These are phyloP conservation scores for Candida methanosorbosa DNA, from an alignment of 805 yeast species.

Conservation along the genomic window DNA sequence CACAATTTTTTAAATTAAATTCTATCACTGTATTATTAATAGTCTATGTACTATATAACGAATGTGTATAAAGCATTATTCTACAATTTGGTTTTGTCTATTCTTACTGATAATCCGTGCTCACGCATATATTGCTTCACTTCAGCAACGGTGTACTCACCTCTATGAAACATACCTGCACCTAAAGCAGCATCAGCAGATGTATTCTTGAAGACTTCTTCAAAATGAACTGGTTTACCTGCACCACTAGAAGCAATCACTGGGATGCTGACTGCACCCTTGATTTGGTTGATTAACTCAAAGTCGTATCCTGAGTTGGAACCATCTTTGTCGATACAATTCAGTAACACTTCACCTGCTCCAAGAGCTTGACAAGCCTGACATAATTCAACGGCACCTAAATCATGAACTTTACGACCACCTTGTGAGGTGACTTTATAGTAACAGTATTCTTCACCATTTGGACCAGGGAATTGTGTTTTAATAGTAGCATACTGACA, in stretches of 20 bases:
- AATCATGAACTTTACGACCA: constrained; percentile 79
- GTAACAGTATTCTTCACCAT: constrained; percentile 84
- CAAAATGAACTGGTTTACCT: constrained; percentile 85
- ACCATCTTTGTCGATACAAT: constrained; percentile 97
- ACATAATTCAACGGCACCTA: constrained; percentile 88
- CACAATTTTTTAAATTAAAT: no score
- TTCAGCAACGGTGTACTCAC: constrained; percentile 79
- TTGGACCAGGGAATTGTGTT: constrained; percentile 68
- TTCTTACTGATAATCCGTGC: constrained; percentile 65
- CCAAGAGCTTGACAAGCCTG: constrained; percentile 87
- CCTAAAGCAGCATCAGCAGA: constrained; percentile 95
- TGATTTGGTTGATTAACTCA: constrained; percentile 74
- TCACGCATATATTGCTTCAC: constrained; percentile 63
- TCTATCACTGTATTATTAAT: background rate
- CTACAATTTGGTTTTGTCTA: constrained; percentile 29
- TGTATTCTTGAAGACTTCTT: constrained; percentile 76
- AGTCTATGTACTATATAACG: background rate
- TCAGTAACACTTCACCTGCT: constrained; percentile 90
- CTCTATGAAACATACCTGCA: constrained; percentile 97
- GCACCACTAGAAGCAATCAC: constrained; percentile 98
- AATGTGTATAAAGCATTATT: no score
- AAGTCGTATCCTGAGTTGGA: constrained; percentile 90
- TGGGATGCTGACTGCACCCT: constrained; percentile 72
- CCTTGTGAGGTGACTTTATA: constrained; percentile 96
- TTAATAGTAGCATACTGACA: constrained; percentile 57